These are phyloP conservation scores for Sporothrix mexicana DNA, from an alignment of 2,329 filamentous ascomycete species.

Conservation along the genomic window DNA sequence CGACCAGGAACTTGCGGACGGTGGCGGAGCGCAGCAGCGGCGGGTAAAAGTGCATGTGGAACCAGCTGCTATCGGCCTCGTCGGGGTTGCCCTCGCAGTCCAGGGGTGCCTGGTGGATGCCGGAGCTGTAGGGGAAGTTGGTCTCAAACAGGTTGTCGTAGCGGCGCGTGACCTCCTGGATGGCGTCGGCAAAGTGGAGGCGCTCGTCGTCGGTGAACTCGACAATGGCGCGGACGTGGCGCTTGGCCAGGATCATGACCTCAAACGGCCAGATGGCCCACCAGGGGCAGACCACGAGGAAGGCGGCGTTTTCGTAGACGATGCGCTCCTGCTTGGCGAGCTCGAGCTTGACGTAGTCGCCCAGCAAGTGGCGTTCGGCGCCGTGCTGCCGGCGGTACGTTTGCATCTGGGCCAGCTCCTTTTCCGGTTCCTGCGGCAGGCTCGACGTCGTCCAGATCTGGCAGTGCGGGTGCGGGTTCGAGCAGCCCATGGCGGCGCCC, in stretches of 20 bases:
- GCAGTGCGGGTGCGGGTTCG: conserved; percentile 96
- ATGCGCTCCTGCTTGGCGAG: conserved; percentile 80
- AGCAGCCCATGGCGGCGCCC: conserved; percentile 96
- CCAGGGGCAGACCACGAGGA: conserved; percentile 92
- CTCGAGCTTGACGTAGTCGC: conserved; percentile 86
- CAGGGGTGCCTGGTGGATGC: conserved; percentile 92
- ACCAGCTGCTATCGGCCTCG: conserved; percentile 84
- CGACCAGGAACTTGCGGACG: conserved; percentile 94
- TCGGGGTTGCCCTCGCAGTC: conserved; percentile 68
- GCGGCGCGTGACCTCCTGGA: conserved; percentile 85
- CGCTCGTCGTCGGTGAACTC: conserved; percentile 78
- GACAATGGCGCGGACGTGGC: conserved; percentile 82
- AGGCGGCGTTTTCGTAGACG: conserved; percentile 84
- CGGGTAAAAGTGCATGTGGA: conserved; percentile 98
- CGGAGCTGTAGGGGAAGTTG: conserved; percentile 95
- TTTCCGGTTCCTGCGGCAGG: conserved; percentile 84
- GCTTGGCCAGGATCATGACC: conserved; percentile 84
- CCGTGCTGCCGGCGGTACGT: conserved; percentile 75
- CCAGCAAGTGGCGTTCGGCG: conserved; percentile 74
- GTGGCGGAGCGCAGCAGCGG: conserved; percentile 90
- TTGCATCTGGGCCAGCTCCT: conserved; percentile 77
- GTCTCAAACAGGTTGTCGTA: conserved; percentile 99
- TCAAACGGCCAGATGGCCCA: conserved; percentile 99
- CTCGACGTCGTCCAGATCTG: conserved; percentile 95
- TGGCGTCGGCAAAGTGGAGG: conserved; percentile 75